Conservation (phyloP, 768 basidiomycete genomes). For the Cystofilobasidium bisporidii region DNA sequence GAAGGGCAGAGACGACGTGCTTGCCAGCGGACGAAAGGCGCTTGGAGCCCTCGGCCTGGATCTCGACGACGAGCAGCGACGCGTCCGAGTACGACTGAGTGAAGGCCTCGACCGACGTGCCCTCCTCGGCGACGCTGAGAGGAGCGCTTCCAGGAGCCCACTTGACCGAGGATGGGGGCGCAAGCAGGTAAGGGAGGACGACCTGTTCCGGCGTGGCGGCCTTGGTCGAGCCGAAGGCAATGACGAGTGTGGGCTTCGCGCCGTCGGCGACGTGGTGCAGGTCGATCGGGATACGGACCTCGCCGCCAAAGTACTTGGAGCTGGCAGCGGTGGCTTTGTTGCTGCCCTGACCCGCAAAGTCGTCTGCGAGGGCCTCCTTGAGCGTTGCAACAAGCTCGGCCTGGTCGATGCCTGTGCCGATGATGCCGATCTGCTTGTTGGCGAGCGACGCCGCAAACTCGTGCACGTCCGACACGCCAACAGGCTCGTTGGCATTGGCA, state of each 20-base stretch:
- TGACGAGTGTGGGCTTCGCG: slow-evolving; percentile 64
- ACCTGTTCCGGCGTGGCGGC: slow-evolving; percentile 61
- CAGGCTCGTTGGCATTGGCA: slow-evolving; percentile 57
- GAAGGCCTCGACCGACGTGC: slow-evolving; percentile 58
- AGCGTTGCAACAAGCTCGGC: slow-evolving; percentile 34
- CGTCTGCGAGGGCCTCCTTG: slow-evolving; percentile 52
- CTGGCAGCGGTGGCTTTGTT: slow-evolving; percentile 39
- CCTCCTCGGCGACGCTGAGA: slow-evolving; percentile 49
- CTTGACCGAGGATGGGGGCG: slow-evolving; percentile 53
- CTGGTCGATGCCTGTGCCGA: slow-evolving; percentile 78
- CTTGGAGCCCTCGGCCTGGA: slow-evolving; percentile 58
- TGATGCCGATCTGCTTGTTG: slow-evolving; percentile 57
- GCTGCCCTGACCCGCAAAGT: slow-evolving; percentile 36
- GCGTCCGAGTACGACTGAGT: slow-evolving; percentile 88
- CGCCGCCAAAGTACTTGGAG: slow-evolving; percentile 69
- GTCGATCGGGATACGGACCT: slow-evolving; percentile 56
- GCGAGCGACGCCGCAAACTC: slow-evolving; percentile 64
- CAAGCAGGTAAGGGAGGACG: slow-evolving; percentile 65
- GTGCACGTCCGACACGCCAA: slow-evolving; percentile 59
- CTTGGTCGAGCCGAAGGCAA: slow-evolving; percentile 70
- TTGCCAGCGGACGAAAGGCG: slow-evolving; percentile 60
- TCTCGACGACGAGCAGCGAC: slow-evolving; percentile 67
- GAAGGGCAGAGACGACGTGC: slow-evolving; percentile 52
- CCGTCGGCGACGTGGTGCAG: slow-evolving; percentile 46
- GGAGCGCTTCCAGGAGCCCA: slow-evolving; percentile 71